These are phyloP conservation scores for Crithidia thermophila DNA, from an alignment of 208 protist genomes.

Conservation along the genomic window DNA sequence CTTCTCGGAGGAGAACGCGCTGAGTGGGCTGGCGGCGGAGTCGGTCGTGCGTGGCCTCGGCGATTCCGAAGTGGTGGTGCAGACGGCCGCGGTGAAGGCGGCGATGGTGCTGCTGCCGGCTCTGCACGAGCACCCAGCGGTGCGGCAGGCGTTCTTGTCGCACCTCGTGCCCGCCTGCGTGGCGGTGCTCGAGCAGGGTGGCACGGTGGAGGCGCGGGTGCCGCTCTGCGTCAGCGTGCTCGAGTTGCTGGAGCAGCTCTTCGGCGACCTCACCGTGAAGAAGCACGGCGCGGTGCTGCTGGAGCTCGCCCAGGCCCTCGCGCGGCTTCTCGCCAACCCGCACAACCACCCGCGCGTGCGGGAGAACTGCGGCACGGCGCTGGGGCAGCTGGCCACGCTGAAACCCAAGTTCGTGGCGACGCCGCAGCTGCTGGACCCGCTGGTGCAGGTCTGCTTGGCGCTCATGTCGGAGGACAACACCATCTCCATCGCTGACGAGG, in stretches of 20 bases:
- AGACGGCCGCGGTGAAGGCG: slow-evolving; percentile 62
- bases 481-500: slow-evolving; percentile 57
- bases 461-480: slow-evolving; percentile 82
- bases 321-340: slow-evolving; percentile 42
- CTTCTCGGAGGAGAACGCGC: slow-evolving; percentile 39
- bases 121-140: slow-evolving; percentile 35
- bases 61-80: slow-evolving; percentile 62
- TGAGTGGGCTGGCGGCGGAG: slow-evolving; percentile 43
- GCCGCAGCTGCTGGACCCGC: slow-evolving; percentile 47
- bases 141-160: slow-evolving; percentile 43
- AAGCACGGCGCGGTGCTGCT: slow-evolving; percentile 41
- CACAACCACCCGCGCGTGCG: slow-evolving; percentile 47
- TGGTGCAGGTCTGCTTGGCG: slow-evolving; percentile 58
- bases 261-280: slow-evolving; percentile 55
- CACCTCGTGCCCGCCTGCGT: slow-evolving; percentile 50
- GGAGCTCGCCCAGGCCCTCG: slow-evolving; percentile 34
- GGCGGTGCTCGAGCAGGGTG: slow-evolving; percentile 36
- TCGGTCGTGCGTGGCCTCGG: slow-evolving; percentile 66
- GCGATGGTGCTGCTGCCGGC: slow-evolving; percentile 59
- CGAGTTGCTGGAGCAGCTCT: slow-evolving; percentile 72
- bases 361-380: slow-evolving; percentile 50
- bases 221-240: slow-evolving; percentile 64
- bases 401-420: slow-evolving; percentile 74
- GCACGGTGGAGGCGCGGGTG: slow-evolving; percentile 27
- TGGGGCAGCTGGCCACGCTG: slow-evolving; percentile 51